Percentiles rank a stretch among this genome's conserved stretches.
phyloP scores from a whole-genome alignment of 2,329 filamentous ascomycete species.

The Pseudonectria foliicola region DNA sequence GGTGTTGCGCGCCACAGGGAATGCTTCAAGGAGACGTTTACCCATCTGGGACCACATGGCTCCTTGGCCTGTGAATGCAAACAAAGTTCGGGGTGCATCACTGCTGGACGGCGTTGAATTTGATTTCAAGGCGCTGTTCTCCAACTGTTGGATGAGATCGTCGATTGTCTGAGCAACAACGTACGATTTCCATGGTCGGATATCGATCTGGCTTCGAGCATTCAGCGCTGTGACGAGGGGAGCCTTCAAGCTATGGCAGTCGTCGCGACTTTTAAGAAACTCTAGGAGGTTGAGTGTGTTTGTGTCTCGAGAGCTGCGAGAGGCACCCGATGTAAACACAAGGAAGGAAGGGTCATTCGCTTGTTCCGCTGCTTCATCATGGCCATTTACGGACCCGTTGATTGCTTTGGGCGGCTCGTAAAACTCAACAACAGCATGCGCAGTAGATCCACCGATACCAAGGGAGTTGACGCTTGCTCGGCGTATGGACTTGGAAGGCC shows the following conservation, averaged over 20 bases:
- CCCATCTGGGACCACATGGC: conserved; percentile 18
- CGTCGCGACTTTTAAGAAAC: conserved; percentile 9
- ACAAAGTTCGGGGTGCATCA: conserved; percentile 4
- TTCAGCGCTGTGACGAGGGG: conserved; percentile 14
- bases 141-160: conserved; percentile 11
- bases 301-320: conserved; percentile 11
- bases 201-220: conserved; percentile 14
- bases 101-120: conserved; percentile 4
- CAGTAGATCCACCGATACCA: conserved; percentile 40
- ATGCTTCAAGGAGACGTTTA: conserved; percentile 13
- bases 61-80: conserved; percentile 15
- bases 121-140: conserved; percentile 12
- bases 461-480: conserved; percentile 26
- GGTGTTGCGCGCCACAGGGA: conserved; percentile 15
- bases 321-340: conserved; percentile 13
- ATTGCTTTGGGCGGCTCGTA: conserved; percentile 8
- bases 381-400: conserved; percentile 2
- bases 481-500: conserved; percentile 16
- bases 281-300: conserved; percentile 10
- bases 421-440: conserved; percentile 33
- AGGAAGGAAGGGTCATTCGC: conserved; percentile 6
- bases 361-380: conserved; percentile 2
- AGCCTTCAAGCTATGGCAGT: conserved; percentile 8
- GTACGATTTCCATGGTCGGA: conserved; percentile 16
- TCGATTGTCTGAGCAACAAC: conserved; percentile 14